Percentiles rank a stretch among this genome's conserved stretches.
phyloP scores from a whole-genome alignment of 2,329 filamentous ascomycete species.

The Plectosphaerella cucumerina region DNA sequence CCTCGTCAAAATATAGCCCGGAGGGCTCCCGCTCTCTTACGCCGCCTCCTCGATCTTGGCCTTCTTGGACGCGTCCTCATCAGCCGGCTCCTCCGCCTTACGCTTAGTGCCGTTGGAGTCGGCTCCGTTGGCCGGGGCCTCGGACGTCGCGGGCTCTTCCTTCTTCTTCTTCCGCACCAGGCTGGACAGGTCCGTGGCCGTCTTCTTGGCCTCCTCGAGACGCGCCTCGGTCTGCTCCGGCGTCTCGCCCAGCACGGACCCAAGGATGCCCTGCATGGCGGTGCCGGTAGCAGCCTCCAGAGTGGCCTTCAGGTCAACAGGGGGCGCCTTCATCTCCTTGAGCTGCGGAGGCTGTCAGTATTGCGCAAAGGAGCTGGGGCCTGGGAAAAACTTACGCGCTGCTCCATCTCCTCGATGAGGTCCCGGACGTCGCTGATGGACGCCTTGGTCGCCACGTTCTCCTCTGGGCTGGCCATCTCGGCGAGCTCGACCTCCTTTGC shows the following conservation, averaged over 20 bases:
- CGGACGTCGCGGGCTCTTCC: slow-evolving; percentile 20
- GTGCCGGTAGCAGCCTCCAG: slow-evolving; percentile 47
- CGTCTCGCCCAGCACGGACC: slow-evolving; percentile 59
- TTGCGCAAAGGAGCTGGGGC: neutral
- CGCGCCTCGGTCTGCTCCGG: slow-evolving; percentile 57
- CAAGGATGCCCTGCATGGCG: slow-evolving; percentile 55
- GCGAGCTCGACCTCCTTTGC: slow-evolving; percentile 65
- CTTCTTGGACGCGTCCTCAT: slow-evolving; percentile 30
- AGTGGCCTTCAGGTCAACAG: slow-evolving; percentile 52
- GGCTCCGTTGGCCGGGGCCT: slow-evolving; percentile 15
- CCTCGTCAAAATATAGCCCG: no score
- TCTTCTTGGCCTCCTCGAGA: slow-evolving; percentile 68
- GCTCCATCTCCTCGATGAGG: slow-evolving; percentile 74
- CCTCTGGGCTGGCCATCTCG: slow-evolving; percentile 59
- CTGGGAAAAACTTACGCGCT: slow-evolving; percentile 49
- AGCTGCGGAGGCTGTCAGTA: slow-evolving; percentile 40
- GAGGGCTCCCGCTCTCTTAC: slow-evolving; percentile 11
- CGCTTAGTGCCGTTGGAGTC: slow-evolving; percentile 45
- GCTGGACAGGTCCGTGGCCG: slow-evolving; percentile 69
- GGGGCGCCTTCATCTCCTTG: slow-evolving; percentile 62
- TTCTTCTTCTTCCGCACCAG: slow-evolving; percentile 69
- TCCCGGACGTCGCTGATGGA: slow-evolving; percentile 72
- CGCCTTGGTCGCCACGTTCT: slow-evolving; percentile 58
- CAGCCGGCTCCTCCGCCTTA: slow-evolving; percentile 43
- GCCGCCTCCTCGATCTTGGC: slow-evolving; percentile 25